phyloP scores from a whole-genome alignment of 768 basidiomycete species.

The Phylloporus sp. region DNA sequence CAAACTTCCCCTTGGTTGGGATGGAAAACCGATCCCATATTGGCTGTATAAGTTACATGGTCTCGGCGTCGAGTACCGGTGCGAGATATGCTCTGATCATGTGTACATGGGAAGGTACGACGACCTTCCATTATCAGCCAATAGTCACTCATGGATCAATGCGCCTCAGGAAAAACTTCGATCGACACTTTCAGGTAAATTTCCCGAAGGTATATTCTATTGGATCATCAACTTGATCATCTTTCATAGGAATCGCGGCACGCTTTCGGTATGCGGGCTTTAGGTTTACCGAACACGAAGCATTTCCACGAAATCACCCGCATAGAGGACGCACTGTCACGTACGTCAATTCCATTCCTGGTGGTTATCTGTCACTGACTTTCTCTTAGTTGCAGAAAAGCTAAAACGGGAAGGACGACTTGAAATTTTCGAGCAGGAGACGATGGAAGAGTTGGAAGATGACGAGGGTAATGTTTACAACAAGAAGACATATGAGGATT shows the following conservation, averaged over 20 bases:
- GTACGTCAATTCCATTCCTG: slow-evolving; percentile 46
- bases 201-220: slow-evolving; percentile 9
- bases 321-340: slow-evolving; percentile 91
- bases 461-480: slow-evolving; percentile 99
- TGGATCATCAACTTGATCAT: slow-evolving; percentile 15
- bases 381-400: slow-evolving; percentile 81
- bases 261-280: slow-evolving; percentile 95
- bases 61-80: slow-evolving; percentile 94
- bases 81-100: slow-evolving; percentile 96
- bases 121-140: neutral
- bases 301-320: slow-evolving; percentile 99
- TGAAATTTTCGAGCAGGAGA: slow-evolving; percentile 89
- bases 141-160: slow-evolving; percentile 15
- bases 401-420: slow-evolving; percentile 95
- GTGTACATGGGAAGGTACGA: slow-evolving; percentile 92
- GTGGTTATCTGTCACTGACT: neutral
- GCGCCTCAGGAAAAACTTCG: slow-evolving; percentile 79
- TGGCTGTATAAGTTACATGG: slow-evolving; percentile 99
- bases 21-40: slow-evolving; percentile 98
- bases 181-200: slow-evolving; percentile 84
- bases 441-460: slow-evolving; percentile 97
- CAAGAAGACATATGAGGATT: slow-evolving; percentile 94
- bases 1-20: slow-evolving; percentile 95
- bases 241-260: slow-evolving; percentile 78
- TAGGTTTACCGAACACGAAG: slow-evolving; percentile 96